Conservation (phyloP, 2,329 filamentous ascomycete genomes). For the Hypoxylon rubiginosum region DNA sequence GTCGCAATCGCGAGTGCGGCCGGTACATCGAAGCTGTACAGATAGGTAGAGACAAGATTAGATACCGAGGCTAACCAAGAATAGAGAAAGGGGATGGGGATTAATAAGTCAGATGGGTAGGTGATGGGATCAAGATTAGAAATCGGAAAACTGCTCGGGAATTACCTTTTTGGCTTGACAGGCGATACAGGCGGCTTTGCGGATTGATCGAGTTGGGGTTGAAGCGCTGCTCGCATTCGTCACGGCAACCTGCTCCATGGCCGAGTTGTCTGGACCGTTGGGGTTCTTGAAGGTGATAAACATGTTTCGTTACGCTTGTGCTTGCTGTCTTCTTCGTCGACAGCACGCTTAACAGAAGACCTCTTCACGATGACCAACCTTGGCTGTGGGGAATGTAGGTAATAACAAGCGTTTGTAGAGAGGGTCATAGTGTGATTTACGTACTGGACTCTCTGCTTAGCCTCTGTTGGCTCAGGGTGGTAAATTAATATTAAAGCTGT, state of each 20-base stretch:
- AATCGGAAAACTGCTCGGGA: background rate
- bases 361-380: no score
- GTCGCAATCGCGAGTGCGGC: conserved; percentile 15
- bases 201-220: conserved; percentile 5
- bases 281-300: conserved; percentile 33
- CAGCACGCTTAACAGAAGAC: no score
- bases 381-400: no score
- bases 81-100: background rate
- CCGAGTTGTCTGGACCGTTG: conserved; percentile 3
- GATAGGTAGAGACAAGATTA: background rate
- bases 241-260: conserved; percentile 25
- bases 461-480: no score
- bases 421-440: no score
- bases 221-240: conserved; percentile 17
- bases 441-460: no score
- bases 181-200: conserved; percentile 18
- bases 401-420: no score
- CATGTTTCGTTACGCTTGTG: conserved; percentile 10
- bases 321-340: no score
- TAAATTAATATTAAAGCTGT: no score
- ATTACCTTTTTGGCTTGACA: conserved; percentile 24
- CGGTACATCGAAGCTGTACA: conserved; percentile 22
- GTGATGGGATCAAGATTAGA: background rate
- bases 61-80: background rate
- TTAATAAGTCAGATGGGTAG: background rate